These are phyloP conservation scores for Stemphylium vesicarium DNA, from an alignment of 2,329 filamentous ascomycete species.

Conservation along the genomic window DNA sequence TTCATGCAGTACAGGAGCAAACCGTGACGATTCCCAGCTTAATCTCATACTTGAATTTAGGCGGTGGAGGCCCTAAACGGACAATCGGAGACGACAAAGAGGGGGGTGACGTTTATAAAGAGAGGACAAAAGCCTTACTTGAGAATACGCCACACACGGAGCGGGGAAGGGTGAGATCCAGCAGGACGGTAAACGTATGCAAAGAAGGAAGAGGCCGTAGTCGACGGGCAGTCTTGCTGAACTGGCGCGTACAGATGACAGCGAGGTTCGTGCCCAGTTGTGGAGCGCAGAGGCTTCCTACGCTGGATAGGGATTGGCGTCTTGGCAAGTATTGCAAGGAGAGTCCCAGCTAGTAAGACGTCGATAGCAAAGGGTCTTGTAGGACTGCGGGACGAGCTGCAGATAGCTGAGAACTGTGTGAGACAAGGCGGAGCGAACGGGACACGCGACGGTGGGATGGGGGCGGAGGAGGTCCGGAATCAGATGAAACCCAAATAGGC, in stretches of 20 bases:
- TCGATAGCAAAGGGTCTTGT: slow-evolving; percentile 18
- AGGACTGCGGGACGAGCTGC: slow-evolving; percentile 10
- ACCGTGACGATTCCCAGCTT: neutral
- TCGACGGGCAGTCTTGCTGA: slow-evolving; percentile 31
- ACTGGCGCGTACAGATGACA: slow-evolving; percentile 38
- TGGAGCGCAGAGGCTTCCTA: slow-evolving; percentile 19
- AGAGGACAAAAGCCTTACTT: slow-evolving; percentile 36
- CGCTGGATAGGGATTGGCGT: slow-evolving; percentile 29
- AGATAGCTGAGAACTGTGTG: slow-evolving; percentile 13
- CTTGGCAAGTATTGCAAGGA: slow-evolving; percentile 33
- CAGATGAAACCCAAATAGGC: slow-evolving; percentile 3
- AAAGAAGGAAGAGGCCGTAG: slow-evolving; percentile 31
- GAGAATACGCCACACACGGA: slow-evolving; percentile 29
- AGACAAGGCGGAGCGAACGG: slow-evolving; percentile 6
- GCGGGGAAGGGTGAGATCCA: slow-evolving; percentile 32
- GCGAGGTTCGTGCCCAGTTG: slow-evolving; percentile 27
- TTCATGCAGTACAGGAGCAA: neutral
- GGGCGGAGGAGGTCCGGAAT: slow-evolving; percentile 7
- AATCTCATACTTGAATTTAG: slow-evolving; percentile 1
- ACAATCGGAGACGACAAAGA: slow-evolving; percentile 11
- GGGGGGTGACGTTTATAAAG: slow-evolving; percentile 1
- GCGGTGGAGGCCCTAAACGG: slow-evolving; percentile 18
- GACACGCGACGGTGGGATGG: slow-evolving; percentile 8
- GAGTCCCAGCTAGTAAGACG: slow-evolving; percentile 13
- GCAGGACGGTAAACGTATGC: slow-evolving; percentile 31